Evolutionary conservation across 345 rosid genomes (phyloP).

Genomic region (Arabidopsis arenosa): DNA sequence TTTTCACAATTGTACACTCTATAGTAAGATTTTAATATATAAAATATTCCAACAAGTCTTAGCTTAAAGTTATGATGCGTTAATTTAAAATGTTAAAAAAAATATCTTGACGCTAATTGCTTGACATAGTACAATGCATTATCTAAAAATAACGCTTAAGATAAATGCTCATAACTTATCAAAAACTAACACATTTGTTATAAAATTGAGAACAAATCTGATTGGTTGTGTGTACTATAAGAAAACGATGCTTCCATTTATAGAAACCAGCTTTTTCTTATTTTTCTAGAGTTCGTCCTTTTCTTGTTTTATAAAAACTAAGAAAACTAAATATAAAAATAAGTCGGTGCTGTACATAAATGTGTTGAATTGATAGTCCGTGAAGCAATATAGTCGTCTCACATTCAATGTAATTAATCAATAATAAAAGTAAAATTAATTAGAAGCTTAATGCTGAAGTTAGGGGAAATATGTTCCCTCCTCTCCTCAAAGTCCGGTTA

Average conservation of each 20-base stretch:
- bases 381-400: constrained; percentile 37
- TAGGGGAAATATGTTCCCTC: constrained; percentile 48
- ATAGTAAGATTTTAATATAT: not conserved
- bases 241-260: constrained; percentile 37
- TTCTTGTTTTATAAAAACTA: constrained; percentile 31
- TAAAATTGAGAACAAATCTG: constrained; percentile 3
- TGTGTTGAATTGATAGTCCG: constrained; percentile 40
- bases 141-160: not conserved
- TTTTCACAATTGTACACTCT: not conserved
- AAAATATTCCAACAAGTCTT: not conserved
- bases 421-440: constrained; percentile 5
- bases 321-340: constrained; percentile 20
- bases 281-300: constrained; percentile 21
- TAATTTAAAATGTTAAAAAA: not conserved
- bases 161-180: constrained; percentile 8
- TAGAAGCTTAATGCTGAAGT: constrained; percentile 43
- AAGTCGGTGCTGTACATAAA: constrained; percentile 45
- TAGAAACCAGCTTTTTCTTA: constrained; percentile 24
- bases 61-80: constrained; percentile 2
- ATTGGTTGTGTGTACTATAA: constrained; percentile 16
- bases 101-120: not conserved
- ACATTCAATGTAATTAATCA: constrained; percentile 36
- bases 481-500: constrained; percentile 45
- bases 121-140: constrained; percentile 12
- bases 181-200: constrained; percentile 16